phyloP scores from a whole-genome alignment of 2,329 filamentous ascomycete species.

The Alternaria brassicae region DNA sequence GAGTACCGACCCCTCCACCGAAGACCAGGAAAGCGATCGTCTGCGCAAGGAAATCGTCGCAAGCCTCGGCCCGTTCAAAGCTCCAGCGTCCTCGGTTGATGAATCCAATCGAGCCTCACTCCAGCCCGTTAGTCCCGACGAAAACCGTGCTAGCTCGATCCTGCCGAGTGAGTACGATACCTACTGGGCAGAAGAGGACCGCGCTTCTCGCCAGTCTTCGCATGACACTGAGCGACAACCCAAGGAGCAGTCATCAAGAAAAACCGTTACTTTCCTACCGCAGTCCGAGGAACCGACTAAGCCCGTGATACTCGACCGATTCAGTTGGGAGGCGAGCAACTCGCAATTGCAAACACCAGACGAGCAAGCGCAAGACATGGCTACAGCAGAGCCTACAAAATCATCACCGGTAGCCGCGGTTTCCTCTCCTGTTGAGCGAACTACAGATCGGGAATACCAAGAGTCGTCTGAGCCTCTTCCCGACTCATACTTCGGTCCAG shows the following conservation, averaged over 20 bases:
- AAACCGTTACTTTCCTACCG: constrained; percentile 12
- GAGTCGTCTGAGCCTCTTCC: constrained; percentile 28
- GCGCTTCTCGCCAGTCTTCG: constrained; percentile 46
- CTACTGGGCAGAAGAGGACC: constrained; percentile 65
- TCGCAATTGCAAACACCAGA: constrained; percentile 21
- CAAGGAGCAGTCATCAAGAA: constrained; percentile 22
- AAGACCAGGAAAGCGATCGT: constrained; percentile 73
- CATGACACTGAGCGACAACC: constrained; percentile 30
- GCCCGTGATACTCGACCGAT: constrained; percentile 35
- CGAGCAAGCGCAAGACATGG: constrained; percentile 12
- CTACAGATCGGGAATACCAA: constrained; percentile 25
- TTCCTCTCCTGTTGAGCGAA: constrained; percentile 21
- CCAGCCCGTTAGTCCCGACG: constrained; percentile 29
- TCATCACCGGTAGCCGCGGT: constrained; percentile 10
- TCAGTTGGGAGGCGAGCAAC: constrained; percentile 42
- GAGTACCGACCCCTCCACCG: constrained; percentile 61
- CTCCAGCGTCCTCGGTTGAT: constrained; percentile 21
- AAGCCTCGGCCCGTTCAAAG: constrained; percentile 60
- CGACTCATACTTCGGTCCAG: constrained; percentile 40
- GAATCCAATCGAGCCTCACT: constrained; percentile 36
- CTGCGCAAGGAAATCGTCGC: constrained; percentile 77
- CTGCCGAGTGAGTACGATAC: constrained; percentile 71
- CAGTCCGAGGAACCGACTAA: constrained; percentile 24
- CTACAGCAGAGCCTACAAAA: constrained; percentile 21
- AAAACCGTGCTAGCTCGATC: constrained; percentile 66